Conservation (phyloP, 768 basidiomycete genomes). For the Pholiota molesta region DNA sequence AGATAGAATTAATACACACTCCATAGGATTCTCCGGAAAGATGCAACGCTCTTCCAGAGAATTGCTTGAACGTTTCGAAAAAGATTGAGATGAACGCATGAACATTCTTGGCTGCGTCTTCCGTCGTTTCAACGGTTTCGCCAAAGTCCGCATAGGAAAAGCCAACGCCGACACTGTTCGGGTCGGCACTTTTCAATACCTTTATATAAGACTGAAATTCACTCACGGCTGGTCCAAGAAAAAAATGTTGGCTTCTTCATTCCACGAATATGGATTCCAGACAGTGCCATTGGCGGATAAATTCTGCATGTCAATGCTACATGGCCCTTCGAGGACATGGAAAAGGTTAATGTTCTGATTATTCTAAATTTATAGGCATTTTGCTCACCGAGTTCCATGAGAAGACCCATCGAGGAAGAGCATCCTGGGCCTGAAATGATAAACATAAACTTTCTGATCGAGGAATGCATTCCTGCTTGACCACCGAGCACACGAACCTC, state of each 20-base stretch:
- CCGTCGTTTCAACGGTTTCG: conserved; percentile 71
- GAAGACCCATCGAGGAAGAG: conserved; percentile 58
- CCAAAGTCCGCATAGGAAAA: conserved; percentile 74
- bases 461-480: conserved; percentile 3
- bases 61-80: conserved; percentile 78
- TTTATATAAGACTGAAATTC: neutral
- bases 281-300: conserved; percentile 59
- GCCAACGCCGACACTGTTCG: conserved; percentile 62
- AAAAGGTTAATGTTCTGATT: neutral
- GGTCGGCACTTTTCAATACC: neutral
- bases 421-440: conserved; percentile 53
- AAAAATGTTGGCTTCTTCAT: conserved; percentile 67
- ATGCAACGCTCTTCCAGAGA: conserved; percentile 68
- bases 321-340: conserved; percentile 31
- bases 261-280: conserved; percentile 71
- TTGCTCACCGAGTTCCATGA: conserved; percentile 68
- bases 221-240: conserved; percentile 68
- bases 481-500: conserved; percentile 36
- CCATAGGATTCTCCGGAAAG: conserved; percentile 82
- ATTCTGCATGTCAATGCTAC: conserved; percentile 57
- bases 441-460: conserved; percentile 7
- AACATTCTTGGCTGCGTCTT: conserved; percentile 78
- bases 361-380: neutral
- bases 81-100: conserved; percentile 78
- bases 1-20: conserved; percentile 33